Evolutionary conservation across 1,284 basidiomycete species (phyloP).

Genomic region (Ceratorhiza oryzae-sativae): DNA sequence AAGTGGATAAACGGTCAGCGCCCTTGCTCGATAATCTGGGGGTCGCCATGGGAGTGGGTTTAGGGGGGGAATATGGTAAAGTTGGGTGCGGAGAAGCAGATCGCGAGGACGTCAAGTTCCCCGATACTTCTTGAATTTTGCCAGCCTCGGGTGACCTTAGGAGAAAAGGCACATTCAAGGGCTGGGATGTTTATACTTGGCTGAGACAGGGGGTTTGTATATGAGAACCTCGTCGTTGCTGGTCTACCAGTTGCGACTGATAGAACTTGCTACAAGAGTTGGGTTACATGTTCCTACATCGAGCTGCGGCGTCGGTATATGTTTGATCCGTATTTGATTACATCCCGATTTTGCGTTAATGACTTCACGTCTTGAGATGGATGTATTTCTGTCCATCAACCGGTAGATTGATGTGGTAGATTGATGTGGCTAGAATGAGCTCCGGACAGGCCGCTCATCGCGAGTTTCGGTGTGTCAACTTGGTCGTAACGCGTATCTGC

Average conservation of each 20-base stretch:
- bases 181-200: neutral
- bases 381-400: slow-evolving; percentile 8
- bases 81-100: neutral
- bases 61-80: neutral
- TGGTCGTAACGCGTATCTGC: neutral
- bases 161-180: neutral
- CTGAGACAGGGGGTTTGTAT: neutral
- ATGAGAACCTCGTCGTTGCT: neutral
- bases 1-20: slow-evolving; percentile 16
- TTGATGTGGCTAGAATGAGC: neutral
- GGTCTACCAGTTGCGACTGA: too few species aligned
- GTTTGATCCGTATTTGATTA: slow-evolving; percentile 30
- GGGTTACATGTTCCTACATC: too few species aligned
- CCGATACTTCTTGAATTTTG: neutral
- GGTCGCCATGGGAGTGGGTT: slow-evolving; percentile 21
- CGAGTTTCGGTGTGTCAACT: neutral
- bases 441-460: neutral
- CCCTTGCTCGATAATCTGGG: neutral
- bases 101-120: neutral
- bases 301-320: neutral
- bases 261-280: too few species aligned
- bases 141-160: neutral
- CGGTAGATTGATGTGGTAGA: neutral
- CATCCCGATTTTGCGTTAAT: slow-evolving; percentile 30
- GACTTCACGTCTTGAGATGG: neutral